These are phyloP conservation scores for Pleurotus eryngii DNA, from an alignment of 768 basidiomycete species.

Conservation along the genomic window DNA sequence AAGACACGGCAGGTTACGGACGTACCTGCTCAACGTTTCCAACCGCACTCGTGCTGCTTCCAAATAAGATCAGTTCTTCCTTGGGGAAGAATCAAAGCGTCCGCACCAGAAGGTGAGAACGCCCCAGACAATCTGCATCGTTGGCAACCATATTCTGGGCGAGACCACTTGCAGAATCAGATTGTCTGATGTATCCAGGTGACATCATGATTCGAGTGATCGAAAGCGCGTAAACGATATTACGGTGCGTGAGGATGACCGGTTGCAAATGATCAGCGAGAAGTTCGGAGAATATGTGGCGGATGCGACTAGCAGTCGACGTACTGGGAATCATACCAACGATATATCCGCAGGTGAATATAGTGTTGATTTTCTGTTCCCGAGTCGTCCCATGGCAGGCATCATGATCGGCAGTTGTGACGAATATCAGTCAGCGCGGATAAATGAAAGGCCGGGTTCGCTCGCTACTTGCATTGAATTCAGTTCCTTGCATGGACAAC, in stretches of 20 bases:
- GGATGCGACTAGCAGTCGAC: conserved; percentile 1
- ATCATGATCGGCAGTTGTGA: neutral
- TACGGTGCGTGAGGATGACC: too few species aligned
- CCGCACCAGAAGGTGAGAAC: conserved; percentile 59
- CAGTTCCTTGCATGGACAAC: conserved; percentile 57
- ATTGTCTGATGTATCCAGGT: conserved; percentile 42
- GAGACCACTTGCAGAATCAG: conserved; percentile 61
- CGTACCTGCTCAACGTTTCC: conserved; percentile 53
- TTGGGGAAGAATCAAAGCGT: conserved; percentile 9
- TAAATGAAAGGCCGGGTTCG: neutral
- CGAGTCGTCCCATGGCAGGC: neutral
- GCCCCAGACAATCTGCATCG: conserved; percentile 65
- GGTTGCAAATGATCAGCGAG: too few species aligned
- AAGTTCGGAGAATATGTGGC: neutral
- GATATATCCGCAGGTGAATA: conserved; percentile 75
- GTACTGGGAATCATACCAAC: conserved; percentile 71
- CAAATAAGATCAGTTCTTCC: neutral
- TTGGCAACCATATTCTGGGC: conserved; percentile 65
- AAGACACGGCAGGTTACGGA: neutral
- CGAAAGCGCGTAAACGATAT: too few species aligned
- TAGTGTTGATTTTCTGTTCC: conserved; percentile 58
- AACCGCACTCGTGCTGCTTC: conserved; percentile 50
- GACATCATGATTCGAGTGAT: conserved; percentile 1
- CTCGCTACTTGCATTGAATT: conserved; percentile 48
- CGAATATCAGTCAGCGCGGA: conserved; percentile 2